phyloP scores from a whole-genome alignment of 345 rosid species.

The Camelina laxa region DNA sequence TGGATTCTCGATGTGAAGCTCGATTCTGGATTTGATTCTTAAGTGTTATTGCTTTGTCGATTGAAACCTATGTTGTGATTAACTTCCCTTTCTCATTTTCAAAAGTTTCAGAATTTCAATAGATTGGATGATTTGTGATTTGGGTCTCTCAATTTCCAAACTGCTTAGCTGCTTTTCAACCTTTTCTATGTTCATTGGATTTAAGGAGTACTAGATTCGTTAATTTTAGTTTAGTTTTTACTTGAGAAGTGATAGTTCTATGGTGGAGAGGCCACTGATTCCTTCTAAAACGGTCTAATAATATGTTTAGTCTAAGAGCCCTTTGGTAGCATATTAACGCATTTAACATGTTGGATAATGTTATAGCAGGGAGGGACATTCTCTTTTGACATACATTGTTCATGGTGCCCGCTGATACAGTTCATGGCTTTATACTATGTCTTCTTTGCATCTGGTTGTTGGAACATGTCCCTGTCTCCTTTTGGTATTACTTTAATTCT shows the following conservation, averaged over 20 bases:
- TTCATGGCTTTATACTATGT: conserved; percentile 46
- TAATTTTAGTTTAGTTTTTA: conserved; percentile 4
- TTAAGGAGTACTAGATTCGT: no score
- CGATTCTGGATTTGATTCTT: no score
- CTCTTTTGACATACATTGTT: conserved; percentile 50
- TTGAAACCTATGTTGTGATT: no score
- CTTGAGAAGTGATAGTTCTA: conserved; percentile 37
- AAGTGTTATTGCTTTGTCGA: no score
- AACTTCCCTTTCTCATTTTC: no score
- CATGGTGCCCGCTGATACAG: conserved; percentile 64
- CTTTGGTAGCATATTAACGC: conserved; percentile 48
- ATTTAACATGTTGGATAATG: conserved; percentile 53
- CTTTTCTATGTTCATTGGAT: no score
- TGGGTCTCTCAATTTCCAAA: no score
- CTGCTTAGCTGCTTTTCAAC: no score
- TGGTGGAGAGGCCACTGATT: conserved; percentile 46
- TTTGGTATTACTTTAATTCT: conserved; percentile 49
- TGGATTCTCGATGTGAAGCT: no score
- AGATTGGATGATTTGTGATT: no score
- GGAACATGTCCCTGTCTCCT: conserved; percentile 57
- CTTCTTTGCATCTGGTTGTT: conserved; percentile 48
- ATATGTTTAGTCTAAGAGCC: conserved; percentile 43
- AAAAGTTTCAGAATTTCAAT: no score
- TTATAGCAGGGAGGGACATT: conserved; percentile 63
- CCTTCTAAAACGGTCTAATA: conserved; percentile 46